phyloP scores from a whole-genome alignment of 73 alveolate genomes.

The Paramecium pentaurelia region DNA sequence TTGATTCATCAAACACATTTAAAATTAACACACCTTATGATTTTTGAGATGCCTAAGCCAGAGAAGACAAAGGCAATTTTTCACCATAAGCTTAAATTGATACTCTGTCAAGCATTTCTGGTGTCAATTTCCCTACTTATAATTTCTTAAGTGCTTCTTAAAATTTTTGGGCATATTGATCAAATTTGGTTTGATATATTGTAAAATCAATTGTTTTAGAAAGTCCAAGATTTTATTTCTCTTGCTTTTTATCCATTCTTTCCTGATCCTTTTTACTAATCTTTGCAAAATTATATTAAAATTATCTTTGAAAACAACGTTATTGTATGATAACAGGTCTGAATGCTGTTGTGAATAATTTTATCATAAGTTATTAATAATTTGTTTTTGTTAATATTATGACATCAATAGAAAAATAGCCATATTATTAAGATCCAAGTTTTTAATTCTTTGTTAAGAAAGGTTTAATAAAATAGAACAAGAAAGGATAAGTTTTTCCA shows the following conservation, averaged over 20 bases:
- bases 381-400: neutral
- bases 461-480: neutral
- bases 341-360: neutral
- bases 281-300: neutral
- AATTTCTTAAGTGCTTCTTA: neutral
- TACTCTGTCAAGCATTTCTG: neutral
- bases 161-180: neutral
- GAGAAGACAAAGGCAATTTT: neutral
- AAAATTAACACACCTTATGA: neutral
- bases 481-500: neutral
- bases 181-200: neutral
- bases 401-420: neutral
- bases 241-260: neutral
- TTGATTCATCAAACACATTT: slow-evolving; percentile 1
- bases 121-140: neutral
- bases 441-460: neutral
- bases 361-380: neutral
- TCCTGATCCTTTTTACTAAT: neutral
- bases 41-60: neutral
- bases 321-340: neutral
- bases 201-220: slow-evolving; percentile 9
- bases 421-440: neutral
- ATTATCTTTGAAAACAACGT: neutral
- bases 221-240: neutral
- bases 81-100: neutral